phyloP scores from a whole-genome alignment of 306 rosid species.

The Calophaca sinica region DNA sequence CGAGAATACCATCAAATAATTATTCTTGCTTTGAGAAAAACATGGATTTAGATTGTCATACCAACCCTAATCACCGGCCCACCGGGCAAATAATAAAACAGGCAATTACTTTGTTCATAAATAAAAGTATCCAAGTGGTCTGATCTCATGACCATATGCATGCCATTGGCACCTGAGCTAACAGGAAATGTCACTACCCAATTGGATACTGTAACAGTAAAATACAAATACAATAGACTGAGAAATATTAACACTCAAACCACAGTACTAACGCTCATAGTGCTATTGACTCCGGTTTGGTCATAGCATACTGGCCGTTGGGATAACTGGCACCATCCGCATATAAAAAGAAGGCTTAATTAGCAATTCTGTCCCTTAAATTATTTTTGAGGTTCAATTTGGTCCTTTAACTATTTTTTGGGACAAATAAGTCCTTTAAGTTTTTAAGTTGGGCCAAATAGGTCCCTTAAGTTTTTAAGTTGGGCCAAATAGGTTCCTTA shows the following conservation, averaged over 20 bases:
- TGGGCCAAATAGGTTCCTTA: too few relatives aligned
- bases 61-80: constrained; percentile 17
- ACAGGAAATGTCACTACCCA: constrained; percentile 26
- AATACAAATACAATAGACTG: not conserved
- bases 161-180: not conserved
- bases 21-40: constrained; percentile 4
- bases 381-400: too few relatives aligned
- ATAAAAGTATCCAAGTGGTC: not conserved
- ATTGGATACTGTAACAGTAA: not conserved
- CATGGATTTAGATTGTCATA: constrained; percentile 25
- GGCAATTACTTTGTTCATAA: constrained; percentile 11
- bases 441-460: too few relatives aligned
- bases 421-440: too few relatives aligned
- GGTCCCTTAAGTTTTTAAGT: too few relatives aligned
- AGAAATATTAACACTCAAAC: not conserved
- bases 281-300: not conserved
- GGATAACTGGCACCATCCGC: too few relatives aligned
- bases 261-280: not conserved
- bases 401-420: too few relatives aligned
- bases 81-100: constrained; percentile 24
- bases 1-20: not conserved
- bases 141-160: constrained; percentile 10
- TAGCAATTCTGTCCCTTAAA: too few relatives aligned
- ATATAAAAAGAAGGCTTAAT: too few relatives aligned
- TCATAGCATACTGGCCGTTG: too few relatives aligned